Percentiles rank a stretch among this genome's conserved stretches.
Evolutionary conservation across 305 asterid species (phyloP).

Genomic region (Ruellia speciosa): DNA sequence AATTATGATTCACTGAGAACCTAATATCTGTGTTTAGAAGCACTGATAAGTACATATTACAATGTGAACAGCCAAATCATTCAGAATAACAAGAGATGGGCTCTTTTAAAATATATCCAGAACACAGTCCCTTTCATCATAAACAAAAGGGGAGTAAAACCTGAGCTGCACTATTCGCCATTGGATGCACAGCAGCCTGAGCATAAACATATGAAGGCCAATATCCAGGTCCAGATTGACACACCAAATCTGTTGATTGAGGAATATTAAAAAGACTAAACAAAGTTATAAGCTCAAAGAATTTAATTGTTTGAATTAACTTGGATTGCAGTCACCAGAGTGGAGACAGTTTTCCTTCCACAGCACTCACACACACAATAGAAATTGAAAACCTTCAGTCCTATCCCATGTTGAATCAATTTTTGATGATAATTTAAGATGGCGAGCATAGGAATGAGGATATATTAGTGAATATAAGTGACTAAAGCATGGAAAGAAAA

Average conservation of each 20-base stretch:
- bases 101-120: not conserved
- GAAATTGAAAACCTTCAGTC: not conserved
- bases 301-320: not conserved
- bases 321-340: not conserved
- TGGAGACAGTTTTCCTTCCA: not conserved
- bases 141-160: slow-evolving; percentile 34
- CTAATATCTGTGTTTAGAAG: slow-evolving; percentile 8
- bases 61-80: slow-evolving; percentile 6
- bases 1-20: not conserved
- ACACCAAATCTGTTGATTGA: slow-evolving; percentile 68
- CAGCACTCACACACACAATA: not conserved
- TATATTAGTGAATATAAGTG: too few species aligned
- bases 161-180: slow-evolving; percentile 99
- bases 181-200: slow-evolving; percentile 79
- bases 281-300: slow-evolving; percentile 19
- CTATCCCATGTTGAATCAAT: not conserved
- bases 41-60: slow-evolving; percentile 10
- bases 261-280: slow-evolving; percentile 23
- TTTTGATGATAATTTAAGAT: slow-evolving; percentile 9
- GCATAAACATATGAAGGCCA: slow-evolving; percentile 93
- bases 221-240: slow-evolving; percentile 99
- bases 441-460: slow-evolving; percentile 7
- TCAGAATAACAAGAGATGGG: slow-evolving; percentile 12
- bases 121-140: not conserved
- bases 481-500: slow-evolving; percentile 5